These are phyloP conservation scores for Basidiobolus meristosporus DNA, from an alignment of 371 early-diverging fungal species.

Conservation along the genomic window DNA sequence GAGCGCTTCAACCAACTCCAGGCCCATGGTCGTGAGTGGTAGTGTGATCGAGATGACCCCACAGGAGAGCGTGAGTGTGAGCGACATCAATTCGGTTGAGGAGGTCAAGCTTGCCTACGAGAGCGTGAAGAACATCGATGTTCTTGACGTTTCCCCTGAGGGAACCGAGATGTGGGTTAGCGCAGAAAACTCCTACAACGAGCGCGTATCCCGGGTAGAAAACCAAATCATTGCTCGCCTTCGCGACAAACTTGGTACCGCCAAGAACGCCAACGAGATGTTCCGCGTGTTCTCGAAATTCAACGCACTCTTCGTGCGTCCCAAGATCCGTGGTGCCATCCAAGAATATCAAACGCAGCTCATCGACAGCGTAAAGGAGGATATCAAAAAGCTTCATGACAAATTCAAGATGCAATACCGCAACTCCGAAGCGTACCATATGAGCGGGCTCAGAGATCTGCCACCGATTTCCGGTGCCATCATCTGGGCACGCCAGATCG, in stretches of 20 bases:
- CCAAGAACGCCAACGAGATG: slow-evolving; percentile 96
- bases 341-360: slow-evolving; percentile 97
- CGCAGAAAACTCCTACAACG: slow-evolving; percentile 85
- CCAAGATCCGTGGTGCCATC: slow-evolving; percentile 97
- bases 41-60: slow-evolving; percentile 29
- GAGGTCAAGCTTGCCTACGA: slow-evolving; percentile 88
- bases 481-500: slow-evolving; percentile 96
- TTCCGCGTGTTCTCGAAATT: slow-evolving; percentile 97
- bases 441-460: slow-evolving; percentile 83
- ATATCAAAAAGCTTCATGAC: slow-evolving; percentile 84
- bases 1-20: no score
- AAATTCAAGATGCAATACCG: slow-evolving; percentile 88
- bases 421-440: slow-evolving; percentile 68
- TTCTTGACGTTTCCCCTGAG: slow-evolving; percentile 84
- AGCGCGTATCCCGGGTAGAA: slow-evolving; percentile 86
- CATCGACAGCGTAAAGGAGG: slow-evolving; percentile 93
- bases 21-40: slow-evolving; percentile 28
- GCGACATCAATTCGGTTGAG: slow-evolving; percentile 62
- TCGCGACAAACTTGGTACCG: slow-evolving; percentile 82
- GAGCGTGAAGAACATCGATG: slow-evolving; percentile 79
- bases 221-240: slow-evolving; percentile 90
- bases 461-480: slow-evolving; percentile 89
- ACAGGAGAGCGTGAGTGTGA: slow-evolving; percentile 31
- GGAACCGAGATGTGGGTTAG: slow-evolving; percentile 87
- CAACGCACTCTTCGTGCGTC: slow-evolving; percentile 94